Evolutionary conservation across 2,329 filamentous ascomycete species (phyloP), one percentile per base, ranked within the genome.

Genomic region (Trichoderma sp.): DNA sequence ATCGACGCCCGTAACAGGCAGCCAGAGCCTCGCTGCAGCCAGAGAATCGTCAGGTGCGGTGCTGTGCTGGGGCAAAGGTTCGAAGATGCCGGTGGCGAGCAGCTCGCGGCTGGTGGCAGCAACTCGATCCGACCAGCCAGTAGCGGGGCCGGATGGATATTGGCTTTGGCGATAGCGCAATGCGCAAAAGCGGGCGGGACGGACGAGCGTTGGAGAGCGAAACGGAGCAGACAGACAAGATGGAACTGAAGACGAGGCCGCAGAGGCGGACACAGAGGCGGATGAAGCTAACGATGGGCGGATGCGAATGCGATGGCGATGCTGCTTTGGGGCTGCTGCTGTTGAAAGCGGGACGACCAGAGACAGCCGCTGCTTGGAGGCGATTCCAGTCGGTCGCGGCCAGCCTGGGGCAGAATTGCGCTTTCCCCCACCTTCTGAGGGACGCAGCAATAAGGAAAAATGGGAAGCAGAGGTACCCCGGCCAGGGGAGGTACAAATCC

Each of bases 351-450:
- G 60, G 55, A 59, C 58, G 54, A 24, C 5, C 21, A 30, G 32
- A 32, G 7, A 37, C 8, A 14, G 52, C 8, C 21, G 13, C 18
- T 43, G 59, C 43, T 30, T 59, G 46, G 46, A 49, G 46, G n/a
- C 11, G 34, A 54, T 55, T 51, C 37, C 24, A n/a, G 16, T 63
- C 34, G 55, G 49, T 24, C 66, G 39, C 39, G 70, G 70, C 69
- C 60, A 70, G 51, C 7, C 56, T 24, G 61, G 61, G 70, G 70
- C 70, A 71, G 70, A 70, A 71, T 70, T 58, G 46, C 37, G 32
- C 18, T 18, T 39, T 60, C 69, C 69, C 66, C 66, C 64, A 58
- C 67, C 69, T 65, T 59, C 26, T 65, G 43, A 32, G 24, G 51
- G 39, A 24, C 43, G 55, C 30, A 43, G 14, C 30, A n/a, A n/a